Conservation (phyloP, 345 rosid genomes). For the Populus deltoides region DNA sequence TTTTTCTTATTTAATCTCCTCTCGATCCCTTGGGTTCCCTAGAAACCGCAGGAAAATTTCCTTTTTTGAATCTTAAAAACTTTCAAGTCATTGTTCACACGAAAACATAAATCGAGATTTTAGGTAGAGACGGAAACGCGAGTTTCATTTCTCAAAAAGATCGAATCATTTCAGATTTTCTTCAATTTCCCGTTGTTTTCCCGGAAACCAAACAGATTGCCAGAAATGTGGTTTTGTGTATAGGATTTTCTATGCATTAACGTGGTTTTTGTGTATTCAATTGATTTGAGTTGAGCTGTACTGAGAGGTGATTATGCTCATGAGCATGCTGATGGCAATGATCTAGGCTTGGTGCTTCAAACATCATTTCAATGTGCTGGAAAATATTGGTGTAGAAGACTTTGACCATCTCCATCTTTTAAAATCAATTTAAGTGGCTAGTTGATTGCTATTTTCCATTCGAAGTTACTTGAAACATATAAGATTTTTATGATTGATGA, state of each 20-base stretch:
- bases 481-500: too few species aligned
- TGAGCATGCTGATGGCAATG: background rate
- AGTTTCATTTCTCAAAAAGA: background rate
- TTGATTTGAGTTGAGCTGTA: background rate
- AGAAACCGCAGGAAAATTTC: background rate
- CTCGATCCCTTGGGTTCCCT: constrained; percentile 5
- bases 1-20: background rate
- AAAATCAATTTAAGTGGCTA: too few species aligned
- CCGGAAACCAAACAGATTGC: background rate
- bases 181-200: background rate
- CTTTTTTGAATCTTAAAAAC: background rate
- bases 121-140: too few species aligned
- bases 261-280: background rate
- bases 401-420: too few species aligned
- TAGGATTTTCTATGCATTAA: background rate
- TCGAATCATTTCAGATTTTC: background rate
- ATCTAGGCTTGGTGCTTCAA: too few species aligned
- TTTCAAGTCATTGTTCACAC: background rate
- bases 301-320: background rate
- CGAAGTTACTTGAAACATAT: too few species aligned
- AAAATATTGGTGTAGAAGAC: too few species aligned
- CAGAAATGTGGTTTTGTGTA: background rate
- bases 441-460: too few species aligned
- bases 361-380: too few species aligned
- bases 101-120: background rate